These are phyloP conservation scores for Rhynchospora pubera DNA, from an alignment of 176 grass and related monocot genomes.

Conservation along the genomic window DNA sequence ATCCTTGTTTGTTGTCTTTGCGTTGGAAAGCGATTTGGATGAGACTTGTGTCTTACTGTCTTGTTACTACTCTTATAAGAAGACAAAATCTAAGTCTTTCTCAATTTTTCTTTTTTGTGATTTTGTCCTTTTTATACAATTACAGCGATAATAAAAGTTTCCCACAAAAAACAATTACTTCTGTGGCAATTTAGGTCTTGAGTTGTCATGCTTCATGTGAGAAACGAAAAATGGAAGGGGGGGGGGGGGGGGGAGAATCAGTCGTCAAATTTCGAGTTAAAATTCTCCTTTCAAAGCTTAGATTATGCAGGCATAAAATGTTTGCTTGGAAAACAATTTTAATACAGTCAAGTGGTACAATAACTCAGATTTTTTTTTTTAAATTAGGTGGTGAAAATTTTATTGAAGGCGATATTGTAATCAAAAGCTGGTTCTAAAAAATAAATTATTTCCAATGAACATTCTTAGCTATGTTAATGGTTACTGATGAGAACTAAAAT, in stretches of 20 bases:
- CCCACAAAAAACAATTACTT: neutral
- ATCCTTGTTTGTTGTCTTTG: neutral
- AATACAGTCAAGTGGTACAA: no score
- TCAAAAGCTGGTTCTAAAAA: no score
- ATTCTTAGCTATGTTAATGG: no score
- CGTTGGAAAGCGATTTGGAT: neutral
- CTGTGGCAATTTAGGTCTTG: no score
- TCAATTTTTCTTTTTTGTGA: neutral
- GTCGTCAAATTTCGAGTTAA: neutral
- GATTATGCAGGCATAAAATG: neutral
- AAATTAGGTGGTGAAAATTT: neutral
- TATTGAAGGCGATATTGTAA: no score
- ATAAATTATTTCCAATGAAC: no score
- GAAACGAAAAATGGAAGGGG: neutral
- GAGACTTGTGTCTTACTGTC: neutral
- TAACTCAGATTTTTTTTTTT: no score
- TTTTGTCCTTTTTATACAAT: neutral
- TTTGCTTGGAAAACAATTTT: neutral
- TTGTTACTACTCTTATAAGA: neutral
- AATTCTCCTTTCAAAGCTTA: neutral
- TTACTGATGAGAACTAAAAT: no score
- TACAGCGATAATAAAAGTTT: neutral
- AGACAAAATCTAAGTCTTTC: neutral
- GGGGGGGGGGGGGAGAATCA: no score
- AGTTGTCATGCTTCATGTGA: slow-evolving; percentile 11